Evolutionary conservation across 2,329 filamentous ascomycete species (phyloP).

Genomic region (Xylaria sp.): DNA sequence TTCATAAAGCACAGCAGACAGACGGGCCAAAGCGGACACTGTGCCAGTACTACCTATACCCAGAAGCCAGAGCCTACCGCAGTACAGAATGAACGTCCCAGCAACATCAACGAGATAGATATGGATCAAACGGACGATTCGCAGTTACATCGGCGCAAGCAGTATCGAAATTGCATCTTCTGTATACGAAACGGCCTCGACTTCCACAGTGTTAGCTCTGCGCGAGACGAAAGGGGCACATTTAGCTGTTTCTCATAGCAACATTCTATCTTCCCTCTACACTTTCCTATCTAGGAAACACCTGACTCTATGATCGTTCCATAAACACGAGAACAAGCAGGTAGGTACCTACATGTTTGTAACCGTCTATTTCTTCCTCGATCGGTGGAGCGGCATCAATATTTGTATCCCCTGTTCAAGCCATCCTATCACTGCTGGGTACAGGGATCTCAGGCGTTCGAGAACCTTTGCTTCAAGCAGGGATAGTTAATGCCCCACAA

Average conservation of each 20-base stretch:
- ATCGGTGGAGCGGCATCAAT: conserved; percentile 1
- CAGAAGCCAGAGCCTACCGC: conserved; percentile 2
- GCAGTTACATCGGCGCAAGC: neutral
- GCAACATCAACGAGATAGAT: conserved; percentile 1
- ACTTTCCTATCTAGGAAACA: conserved; percentile 17
- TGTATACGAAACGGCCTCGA: conserved; percentile 8
- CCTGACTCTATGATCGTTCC: neutral
- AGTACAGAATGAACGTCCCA: conserved; percentile 4
- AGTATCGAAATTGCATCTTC: conserved; percentile 10
- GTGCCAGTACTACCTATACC: conserved; percentile 13
- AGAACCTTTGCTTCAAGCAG: conserved; percentile 27
- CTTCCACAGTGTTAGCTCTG: conserved; percentile 1
- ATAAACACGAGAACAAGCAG: neutral
- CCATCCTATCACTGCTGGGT: conserved; percentile 7
- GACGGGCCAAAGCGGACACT: conserved; percentile 19
- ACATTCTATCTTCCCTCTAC: conserved; percentile 10
- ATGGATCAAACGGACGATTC: conserved; percentile 9
- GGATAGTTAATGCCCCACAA: conserved; percentile 19
- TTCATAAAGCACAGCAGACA: conserved; percentile 10
- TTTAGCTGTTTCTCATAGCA: conserved; percentile 8
- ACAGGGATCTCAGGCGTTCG: conserved; percentile 29
- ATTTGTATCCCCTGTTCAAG: conserved; percentile 19
- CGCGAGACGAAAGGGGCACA: neutral
- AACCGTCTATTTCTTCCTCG: conserved; percentile 1
- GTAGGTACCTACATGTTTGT: neutral